Conservation (phyloP, 225 moss, liverwort and hornwort species). For the Thuidium tamariscinum region DNA sequence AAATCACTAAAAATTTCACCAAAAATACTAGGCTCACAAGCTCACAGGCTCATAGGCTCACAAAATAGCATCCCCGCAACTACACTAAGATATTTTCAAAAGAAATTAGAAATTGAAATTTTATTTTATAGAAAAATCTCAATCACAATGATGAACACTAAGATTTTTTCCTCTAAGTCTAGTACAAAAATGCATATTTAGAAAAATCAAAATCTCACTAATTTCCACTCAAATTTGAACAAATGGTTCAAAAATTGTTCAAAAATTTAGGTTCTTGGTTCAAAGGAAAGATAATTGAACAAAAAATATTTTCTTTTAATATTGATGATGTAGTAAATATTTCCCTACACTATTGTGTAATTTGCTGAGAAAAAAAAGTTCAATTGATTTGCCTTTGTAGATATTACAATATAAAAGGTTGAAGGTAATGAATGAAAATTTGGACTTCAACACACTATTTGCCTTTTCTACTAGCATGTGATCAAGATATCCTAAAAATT, state of each 20-base stretch:
- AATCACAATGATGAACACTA: too few species aligned
- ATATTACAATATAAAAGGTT: not conserved
- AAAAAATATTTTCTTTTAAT: not conserved
- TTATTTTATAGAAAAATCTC: not conserved
- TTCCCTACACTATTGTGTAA: not conserved
- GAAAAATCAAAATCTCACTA: not conserved
- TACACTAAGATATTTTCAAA: rapidly evolving
- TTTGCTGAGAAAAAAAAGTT: not conserved
- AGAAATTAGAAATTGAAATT: rapidly evolving
- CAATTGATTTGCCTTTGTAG: not conserved
- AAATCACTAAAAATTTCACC: too few species aligned
- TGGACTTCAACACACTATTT: not conserved
- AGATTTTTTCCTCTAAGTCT: rapidly evolving
- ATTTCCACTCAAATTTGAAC: not conserved
- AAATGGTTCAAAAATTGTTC: not conserved
- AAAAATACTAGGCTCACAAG: too few species aligned
- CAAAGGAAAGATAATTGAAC: too few species aligned
- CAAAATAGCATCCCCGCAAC: too few species aligned
- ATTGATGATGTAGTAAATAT: not conserved
- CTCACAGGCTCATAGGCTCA: too few species aligned
- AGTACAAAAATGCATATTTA: too few species aligned
- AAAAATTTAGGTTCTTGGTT: too few species aligned
- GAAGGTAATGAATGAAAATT: too few species aligned
- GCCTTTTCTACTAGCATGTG: rapidly evolving
- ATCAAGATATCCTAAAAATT: not conserved